Percentiles rank a stretch among this genome's conserved stretches.
Conservation (phyloP, 148 eudicot species). For the Rhododendron williamsianum region DNA sequence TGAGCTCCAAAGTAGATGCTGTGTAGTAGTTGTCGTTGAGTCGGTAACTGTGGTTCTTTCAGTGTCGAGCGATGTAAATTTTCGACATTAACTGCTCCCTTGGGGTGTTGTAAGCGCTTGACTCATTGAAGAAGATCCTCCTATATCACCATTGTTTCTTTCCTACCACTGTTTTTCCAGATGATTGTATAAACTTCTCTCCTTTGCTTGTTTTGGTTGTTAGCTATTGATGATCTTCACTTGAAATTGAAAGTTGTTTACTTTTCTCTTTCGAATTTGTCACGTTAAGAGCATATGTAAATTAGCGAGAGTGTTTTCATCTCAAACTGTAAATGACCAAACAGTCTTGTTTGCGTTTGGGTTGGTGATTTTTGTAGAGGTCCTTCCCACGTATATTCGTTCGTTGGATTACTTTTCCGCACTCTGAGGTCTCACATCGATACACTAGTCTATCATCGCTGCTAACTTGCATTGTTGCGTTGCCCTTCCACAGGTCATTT, state of each 20-base stretch:
- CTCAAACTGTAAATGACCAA: neutral
- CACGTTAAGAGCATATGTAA: neutral
- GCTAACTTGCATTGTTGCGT: neutral
- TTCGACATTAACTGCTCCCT: neutral
- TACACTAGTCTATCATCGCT: neutral
- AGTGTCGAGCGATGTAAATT: neutral
- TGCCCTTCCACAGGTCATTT: slow-evolving; percentile 53
- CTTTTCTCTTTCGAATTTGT: neutral
- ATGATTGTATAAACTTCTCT: neutral
- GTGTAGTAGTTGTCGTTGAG: neutral
- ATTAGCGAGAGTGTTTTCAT: neutral
- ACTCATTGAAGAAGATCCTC: neutral
- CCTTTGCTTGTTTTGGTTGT: no score
- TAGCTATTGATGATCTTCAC: neutral
- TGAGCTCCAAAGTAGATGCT: neutral
- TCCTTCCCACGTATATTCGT: neutral
- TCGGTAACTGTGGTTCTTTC: neutral
- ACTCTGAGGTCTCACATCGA: neutral
- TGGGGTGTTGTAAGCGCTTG: neutral
- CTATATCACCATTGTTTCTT: neutral
- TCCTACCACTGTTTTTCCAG: neutral
- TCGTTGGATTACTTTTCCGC: neutral
- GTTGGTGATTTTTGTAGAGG: neutral
- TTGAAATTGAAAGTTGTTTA: neutral
- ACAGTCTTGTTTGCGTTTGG: neutral